A percentile compares a stretch with the other conserved stretches of the same genome.
These are phyloP conservation scores for Bombardia bombarda DNA, from an alignment of 495 filamentous ascomycete species.

Conservation along the genomic window DNA sequence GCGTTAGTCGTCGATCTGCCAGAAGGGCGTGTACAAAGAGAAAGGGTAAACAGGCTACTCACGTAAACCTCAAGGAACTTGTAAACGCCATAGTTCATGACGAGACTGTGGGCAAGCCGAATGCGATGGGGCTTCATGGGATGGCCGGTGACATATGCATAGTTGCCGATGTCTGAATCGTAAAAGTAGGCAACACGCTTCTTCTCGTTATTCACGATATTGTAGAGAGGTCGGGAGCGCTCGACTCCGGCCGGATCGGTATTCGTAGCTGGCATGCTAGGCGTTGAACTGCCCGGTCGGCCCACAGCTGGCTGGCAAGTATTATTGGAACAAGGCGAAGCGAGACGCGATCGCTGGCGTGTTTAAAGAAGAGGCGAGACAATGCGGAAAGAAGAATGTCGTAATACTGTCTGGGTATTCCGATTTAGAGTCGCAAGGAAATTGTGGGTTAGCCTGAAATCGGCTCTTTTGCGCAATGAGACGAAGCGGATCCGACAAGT, in stretches of 20 bases:
- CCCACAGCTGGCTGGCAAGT: neutral
- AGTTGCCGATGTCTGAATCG: constrained; percentile 92
- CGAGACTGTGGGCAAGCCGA: constrained; percentile 88
- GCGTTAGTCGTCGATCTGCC: no score
- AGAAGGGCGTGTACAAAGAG: neutral
- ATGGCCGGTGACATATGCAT: constrained; percentile 96
- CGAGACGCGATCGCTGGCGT: no score
- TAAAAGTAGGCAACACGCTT: constrained; percentile 95
- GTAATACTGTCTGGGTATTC: no score
- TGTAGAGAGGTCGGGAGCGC: constrained; percentile 23
- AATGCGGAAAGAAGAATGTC: no score
- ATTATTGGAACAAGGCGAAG: neutral
- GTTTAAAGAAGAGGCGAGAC: no score
- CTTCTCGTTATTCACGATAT: constrained; percentile 22
- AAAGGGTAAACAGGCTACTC: constrained; percentile 30
- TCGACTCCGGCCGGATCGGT: constrained; percentile 27
- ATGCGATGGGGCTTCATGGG: constrained; percentile 99
- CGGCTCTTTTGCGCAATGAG: neutral
- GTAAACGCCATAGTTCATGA: constrained; percentile 98
- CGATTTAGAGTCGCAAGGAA: no score
- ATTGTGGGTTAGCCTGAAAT: no score
- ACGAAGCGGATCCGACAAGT: neutral
- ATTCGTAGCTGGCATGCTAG: constrained; percentile 12
- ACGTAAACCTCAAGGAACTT: constrained; percentile 99
- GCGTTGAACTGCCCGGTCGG: neutral